A percentile compares a stretch with the other conserved stretches of the same genome.
Evolutionary conservation across 148 eudicot species (phyloP).

Genomic region (Diospyros kaki): DNA sequence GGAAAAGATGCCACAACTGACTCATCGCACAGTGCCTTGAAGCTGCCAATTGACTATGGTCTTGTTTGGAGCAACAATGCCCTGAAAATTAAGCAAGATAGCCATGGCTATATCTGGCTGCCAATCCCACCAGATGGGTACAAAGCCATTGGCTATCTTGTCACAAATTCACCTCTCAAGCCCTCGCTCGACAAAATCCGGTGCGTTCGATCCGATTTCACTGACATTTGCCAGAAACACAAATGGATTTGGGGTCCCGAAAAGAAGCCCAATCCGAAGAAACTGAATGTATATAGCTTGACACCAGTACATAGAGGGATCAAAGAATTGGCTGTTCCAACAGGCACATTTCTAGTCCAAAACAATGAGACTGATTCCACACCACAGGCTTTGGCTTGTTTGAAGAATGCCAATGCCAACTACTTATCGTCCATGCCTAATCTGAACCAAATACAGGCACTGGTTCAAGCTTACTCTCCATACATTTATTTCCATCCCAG

Average conservation of each 20-base stretch:
- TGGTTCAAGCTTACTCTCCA: constrained; percentile 29
- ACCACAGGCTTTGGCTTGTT: constrained; percentile 11
- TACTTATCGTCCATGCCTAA: constrained; percentile 23
- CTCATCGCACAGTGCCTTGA: constrained; percentile 10
- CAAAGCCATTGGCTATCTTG: constrained; percentile 26
- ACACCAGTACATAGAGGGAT: constrained; percentile 25
- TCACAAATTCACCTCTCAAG: constrained; percentile 25
- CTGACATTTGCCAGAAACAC: constrained; percentile 17
- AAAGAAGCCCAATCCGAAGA: neutral
- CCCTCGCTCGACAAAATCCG: constrained; percentile 27
- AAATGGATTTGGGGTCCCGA: constrained; percentile 28
- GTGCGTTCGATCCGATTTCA: constrained; percentile 34
- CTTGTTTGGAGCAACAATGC: constrained; percentile 35
- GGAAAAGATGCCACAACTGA: constrained; percentile 22
- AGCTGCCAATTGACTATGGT: constrained; percentile 24
- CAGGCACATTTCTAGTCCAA: constrained; percentile 25
- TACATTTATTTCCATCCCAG: constrained; percentile 26
- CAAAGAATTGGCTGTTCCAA: constrained; percentile 20
- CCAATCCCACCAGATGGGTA: constrained; percentile 33
- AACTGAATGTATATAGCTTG: constrained; percentile 16
- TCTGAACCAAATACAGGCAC: constrained; percentile 22
- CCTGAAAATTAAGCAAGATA: constrained; percentile 28
- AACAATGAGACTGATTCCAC: constrained; percentile 4
- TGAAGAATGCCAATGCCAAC: constrained; percentile 21
- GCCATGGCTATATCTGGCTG: constrained; percentile 27